Conservation (phyloP, 2,329 filamentous ascomycete genomes). For the Ophiostoma ulmi region DNA sequence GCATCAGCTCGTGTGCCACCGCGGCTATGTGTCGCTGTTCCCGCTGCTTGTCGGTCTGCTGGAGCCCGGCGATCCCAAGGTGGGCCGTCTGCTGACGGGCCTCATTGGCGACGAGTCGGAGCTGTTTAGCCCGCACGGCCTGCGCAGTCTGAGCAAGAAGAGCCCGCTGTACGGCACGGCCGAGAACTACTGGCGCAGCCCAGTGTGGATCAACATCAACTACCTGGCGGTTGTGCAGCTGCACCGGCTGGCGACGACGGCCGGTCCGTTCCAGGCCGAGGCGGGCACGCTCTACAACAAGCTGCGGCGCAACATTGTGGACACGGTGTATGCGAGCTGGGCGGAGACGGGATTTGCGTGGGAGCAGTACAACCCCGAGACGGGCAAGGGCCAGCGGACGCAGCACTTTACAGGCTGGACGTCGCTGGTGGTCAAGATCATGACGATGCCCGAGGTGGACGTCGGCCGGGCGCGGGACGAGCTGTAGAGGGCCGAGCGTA, state of each 20-base stretch:
- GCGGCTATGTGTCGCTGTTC: slow-evolving; percentile 90
- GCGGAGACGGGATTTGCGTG: slow-evolving; percentile 89
- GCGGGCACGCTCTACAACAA: slow-evolving; percentile 69
- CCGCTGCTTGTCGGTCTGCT: slow-evolving; percentile 84
- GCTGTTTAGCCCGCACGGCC: slow-evolving; percentile 84
- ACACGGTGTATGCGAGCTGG: slow-evolving; percentile 86
- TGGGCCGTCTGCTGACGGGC: slow-evolving; percentile 70
- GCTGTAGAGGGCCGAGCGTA: slow-evolving; percentile 35
- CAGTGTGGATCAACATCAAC: slow-evolving; percentile 95
- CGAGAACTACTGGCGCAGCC: slow-evolving; percentile 96
- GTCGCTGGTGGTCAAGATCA: slow-evolving; percentile 95
- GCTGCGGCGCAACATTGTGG: slow-evolving; percentile 77
- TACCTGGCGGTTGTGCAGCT: slow-evolving; percentile 79
- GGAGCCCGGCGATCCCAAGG: slow-evolving; percentile 63
- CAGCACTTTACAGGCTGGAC: slow-evolving; percentile 99
- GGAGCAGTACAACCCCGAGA: slow-evolving; percentile 97
- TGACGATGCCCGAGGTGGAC: slow-evolving; percentile 76
- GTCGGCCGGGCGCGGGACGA: slow-evolving; percentile 42
- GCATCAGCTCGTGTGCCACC: slow-evolving; percentile 83
- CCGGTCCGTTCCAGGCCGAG: slow-evolving; percentile 62
- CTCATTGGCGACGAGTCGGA: slow-evolving; percentile 75
- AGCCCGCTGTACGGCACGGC: slow-evolving; percentile 79
- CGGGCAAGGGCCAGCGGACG: slow-evolving; percentile 85
- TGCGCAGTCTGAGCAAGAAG: slow-evolving; percentile 80
- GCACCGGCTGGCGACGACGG: slow-evolving; percentile 61